Evolutionary conservation across 148 eudicot species (phyloP).

Genomic region (Camellia lanceoleosa): DNA sequence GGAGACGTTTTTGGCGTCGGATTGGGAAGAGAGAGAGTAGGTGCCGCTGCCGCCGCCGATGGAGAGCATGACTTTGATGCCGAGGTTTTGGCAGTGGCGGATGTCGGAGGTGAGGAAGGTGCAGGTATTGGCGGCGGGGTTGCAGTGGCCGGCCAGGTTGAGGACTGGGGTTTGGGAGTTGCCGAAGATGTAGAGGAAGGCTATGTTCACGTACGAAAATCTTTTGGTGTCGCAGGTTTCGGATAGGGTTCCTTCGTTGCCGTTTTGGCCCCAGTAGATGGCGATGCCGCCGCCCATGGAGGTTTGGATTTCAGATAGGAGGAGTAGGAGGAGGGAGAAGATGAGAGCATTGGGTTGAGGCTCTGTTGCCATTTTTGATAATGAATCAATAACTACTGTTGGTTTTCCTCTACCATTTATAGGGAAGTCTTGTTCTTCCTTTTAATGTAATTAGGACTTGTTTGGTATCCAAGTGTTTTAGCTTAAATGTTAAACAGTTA

Average conservation of each 20-base stretch:
- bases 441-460: too few species aligned
- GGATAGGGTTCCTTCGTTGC: slow-evolving; percentile 47
- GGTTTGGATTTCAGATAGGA: slow-evolving; percentile 9
- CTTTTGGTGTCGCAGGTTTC: slow-evolving; percentile 55
- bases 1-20: slow-evolving; percentile 43
- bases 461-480: too few species aligned
- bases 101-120: slow-evolving; percentile 23
- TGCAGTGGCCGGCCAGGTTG: slow-evolving; percentile 81
- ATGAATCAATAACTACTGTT: not conserved
- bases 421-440: too few species aligned
- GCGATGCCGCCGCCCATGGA: slow-evolving; percentile 45
- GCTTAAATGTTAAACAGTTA: too few species aligned
- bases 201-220: slow-evolving; percentile 51
- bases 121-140: slow-evolving; percentile 47
- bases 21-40: slow-evolving; percentile 42
- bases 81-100: slow-evolving; percentile 39
- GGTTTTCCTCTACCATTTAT: not conserved
- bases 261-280: slow-evolving; percentile 79
- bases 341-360: not conserved
- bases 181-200: slow-evolving; percentile 57
- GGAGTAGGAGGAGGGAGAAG: slow-evolving; percentile 13
- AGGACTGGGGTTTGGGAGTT: slow-evolving; percentile 49
- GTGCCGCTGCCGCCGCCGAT: slow-evolving; percentile 53
- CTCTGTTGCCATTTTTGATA: not conserved
- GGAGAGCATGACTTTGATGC: slow-evolving; percentile 56